Evolutionary conservation across 257 asterid genomes (phyloP).

Genomic region (Henckelia pumila): DNA sequence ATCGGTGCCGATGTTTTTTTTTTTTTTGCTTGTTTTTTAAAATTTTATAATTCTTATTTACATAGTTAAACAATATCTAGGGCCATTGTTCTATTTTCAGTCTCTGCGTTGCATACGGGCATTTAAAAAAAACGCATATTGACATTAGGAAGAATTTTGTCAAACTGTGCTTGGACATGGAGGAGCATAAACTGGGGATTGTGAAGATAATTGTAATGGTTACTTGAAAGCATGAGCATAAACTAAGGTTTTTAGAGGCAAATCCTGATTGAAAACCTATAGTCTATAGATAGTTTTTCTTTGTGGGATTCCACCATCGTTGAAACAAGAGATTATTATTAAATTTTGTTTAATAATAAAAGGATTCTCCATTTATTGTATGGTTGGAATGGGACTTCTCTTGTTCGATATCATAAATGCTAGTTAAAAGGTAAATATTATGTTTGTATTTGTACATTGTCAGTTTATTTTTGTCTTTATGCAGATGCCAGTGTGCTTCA

Average conservation of each 20-base stretch:
- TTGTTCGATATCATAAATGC: neutral
- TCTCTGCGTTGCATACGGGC: neutral
- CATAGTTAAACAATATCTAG: neutral
- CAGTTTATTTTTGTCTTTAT: slow-evolving; percentile 15
- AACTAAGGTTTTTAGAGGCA: neutral
- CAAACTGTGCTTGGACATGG: neutral
- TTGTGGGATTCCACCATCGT: slow-evolving; percentile 2
- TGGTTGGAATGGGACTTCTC: neutral
- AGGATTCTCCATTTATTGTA: neutral
- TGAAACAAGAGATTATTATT: neutral
- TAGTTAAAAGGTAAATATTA: neutral
- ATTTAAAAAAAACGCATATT: no score
- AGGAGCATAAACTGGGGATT: neutral
- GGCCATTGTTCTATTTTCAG: neutral
- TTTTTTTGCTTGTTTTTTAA: neutral
- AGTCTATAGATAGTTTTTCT: neutral
- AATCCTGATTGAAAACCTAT: neutral
- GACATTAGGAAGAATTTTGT: neutral
- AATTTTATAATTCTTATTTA: neutral
- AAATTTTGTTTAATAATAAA: no score
- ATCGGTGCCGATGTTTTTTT: neutral
- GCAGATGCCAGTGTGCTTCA: slow-evolving; percentile 80
- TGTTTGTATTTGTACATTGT: slow-evolving; percentile 2
- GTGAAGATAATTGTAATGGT: neutral
- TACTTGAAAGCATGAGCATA: slow-evolving; percentile 1